Evolutionary conservation across 257 asterid genomes (phyloP).

Genomic region (Nicotiana tabacum): DNA sequence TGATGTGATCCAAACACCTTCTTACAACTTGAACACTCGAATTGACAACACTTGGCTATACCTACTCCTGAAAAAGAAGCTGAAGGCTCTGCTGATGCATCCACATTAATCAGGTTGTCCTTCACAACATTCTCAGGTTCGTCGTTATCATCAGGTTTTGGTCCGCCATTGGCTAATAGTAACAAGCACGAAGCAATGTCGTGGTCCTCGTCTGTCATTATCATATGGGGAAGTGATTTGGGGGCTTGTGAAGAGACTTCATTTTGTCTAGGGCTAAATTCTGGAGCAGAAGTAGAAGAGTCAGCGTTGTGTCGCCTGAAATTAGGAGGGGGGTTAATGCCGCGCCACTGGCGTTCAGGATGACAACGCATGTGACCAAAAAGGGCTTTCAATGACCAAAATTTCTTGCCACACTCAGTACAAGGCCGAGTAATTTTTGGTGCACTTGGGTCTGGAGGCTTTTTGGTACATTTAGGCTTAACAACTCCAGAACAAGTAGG

Average conservation of each 20-base stretch:
- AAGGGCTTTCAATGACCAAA: conserved; percentile 86
- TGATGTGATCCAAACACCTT: conserved; percentile 78
- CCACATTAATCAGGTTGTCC: neutral
- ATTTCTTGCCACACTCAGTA: conserved; percentile 69
- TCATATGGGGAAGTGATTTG: neutral
- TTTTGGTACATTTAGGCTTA: conserved; percentile 26
- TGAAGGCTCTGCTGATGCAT: neutral
- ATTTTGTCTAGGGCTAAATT: neutral
- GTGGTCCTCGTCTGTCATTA: conserved; percentile 43
- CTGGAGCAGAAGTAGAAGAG: neutral
- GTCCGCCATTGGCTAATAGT: conserved; percentile 42
- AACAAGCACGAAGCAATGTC: conserved; percentile 53
- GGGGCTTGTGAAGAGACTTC: no score
- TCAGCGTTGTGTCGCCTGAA: conserved; percentile 2
- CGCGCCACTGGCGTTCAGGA: conserved; percentile 94
- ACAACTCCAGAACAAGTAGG: neutral
- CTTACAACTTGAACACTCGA: conserved; percentile 81
- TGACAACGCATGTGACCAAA: conserved; percentile 99
- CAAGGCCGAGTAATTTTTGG: conserved; percentile 63
- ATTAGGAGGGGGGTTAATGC: conserved; percentile 66
- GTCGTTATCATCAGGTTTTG: conserved; percentile 1
- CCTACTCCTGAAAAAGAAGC: conserved; percentile 8
- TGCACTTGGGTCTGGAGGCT: conserved; percentile 47
- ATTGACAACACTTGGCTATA: conserved; percentile 12
- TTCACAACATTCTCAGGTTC: neutral